Conservation (phyloP, 108 stramenopile genomes). For the Nitzschia palea region DNA sequence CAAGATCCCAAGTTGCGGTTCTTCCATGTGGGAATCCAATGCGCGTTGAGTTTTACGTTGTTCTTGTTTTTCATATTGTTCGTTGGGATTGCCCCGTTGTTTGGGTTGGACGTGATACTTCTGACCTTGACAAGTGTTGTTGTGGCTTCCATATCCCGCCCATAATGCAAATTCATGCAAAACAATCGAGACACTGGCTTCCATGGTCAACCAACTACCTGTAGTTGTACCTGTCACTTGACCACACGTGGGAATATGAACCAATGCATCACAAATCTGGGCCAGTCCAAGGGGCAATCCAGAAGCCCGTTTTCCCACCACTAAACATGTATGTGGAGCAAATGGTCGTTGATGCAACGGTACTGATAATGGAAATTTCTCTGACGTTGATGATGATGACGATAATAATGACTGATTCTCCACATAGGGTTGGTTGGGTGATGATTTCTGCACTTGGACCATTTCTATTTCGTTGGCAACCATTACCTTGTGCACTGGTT, state of each 20-base stretch:
- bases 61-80: conserved; percentile 7
- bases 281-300: conserved; percentile 67
- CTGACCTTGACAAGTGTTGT: conserved; percentile 41
- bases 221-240: background rate
- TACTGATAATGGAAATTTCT: conserved; percentile 1
- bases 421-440: background rate
- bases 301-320: conserved; percentile 24
- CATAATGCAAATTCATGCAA: conserved; percentile 71
- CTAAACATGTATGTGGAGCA: conserved; percentile 16
- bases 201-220: conserved; percentile 48
- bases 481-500: too few species aligned
- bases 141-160: conserved; percentile 48
- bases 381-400: too few species aligned
- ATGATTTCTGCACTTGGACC: background rate
- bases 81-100: conserved; percentile 16
- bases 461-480: background rate
- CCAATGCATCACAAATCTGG: conserved; percentile 57
- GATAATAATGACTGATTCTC: background rate
- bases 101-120: conserved; percentile 44
- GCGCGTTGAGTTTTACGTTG: conserved; percentile 15
- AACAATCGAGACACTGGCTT: conserved; percentile 65
- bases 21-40: conserved; percentile 1
- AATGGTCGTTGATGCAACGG: conserved; percentile 19
- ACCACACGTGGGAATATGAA: conserved; percentile 84
- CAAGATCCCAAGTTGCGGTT: background rate